A percentile compares a stretch with the other conserved stretches of the same genome.
Conservation (phyloP, 495 filamentous ascomycete genomes). For the Xylaria palmicola region DNA sequence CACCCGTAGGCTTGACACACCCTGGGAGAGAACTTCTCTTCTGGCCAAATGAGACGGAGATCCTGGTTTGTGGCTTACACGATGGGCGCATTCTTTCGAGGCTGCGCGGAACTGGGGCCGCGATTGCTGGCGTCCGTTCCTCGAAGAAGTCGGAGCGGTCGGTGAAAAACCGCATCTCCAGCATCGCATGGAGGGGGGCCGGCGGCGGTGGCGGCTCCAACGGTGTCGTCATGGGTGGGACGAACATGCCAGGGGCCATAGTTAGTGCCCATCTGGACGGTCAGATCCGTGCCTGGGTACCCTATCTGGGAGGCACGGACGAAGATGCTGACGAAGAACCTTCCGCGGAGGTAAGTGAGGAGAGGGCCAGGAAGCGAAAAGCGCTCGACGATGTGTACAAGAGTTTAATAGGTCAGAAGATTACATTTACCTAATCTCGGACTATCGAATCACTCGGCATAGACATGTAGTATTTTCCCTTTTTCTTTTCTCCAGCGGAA, state of each 20-base stretch:
- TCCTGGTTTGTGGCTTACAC: constrained; percentile 72
- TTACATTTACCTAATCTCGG: constrained; percentile 45
- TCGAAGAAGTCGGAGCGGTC: constrained; percentile 36
- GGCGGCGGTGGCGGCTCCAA: constrained; percentile 40
- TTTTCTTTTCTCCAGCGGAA: no score
- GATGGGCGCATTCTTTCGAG: constrained; percentile 72
- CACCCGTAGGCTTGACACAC: constrained; percentile 51
- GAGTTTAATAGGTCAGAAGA: constrained; percentile 51
- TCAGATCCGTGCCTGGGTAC: constrained; percentile 58
- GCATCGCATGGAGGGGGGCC: constrained; percentile 65
- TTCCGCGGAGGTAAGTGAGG: constrained; percentile 30
- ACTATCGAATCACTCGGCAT: neutral
- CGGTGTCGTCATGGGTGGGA: constrained; percentile 44
- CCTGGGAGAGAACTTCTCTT: constrained; percentile 63
- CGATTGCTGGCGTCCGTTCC: constrained; percentile 41
- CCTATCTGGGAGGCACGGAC: constrained; percentile 48
- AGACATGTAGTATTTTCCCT: no score
- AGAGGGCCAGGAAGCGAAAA: constrained; percentile 55
- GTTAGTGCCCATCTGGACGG: constrained; percentile 60
- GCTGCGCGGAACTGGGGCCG: constrained; percentile 59
- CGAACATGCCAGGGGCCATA: constrained; percentile 48
- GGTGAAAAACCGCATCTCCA: constrained; percentile 61
- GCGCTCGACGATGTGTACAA: constrained; percentile 58
- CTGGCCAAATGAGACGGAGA: constrained; percentile 75
- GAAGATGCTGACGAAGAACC: constrained; percentile 41